Percentiles rank a stretch among this genome's conserved stretches.
These are phyloP conservation scores for Irpex lacteus DNA, from an alignment of 1,284 basidiomycete species.

Conservation along the genomic window DNA sequence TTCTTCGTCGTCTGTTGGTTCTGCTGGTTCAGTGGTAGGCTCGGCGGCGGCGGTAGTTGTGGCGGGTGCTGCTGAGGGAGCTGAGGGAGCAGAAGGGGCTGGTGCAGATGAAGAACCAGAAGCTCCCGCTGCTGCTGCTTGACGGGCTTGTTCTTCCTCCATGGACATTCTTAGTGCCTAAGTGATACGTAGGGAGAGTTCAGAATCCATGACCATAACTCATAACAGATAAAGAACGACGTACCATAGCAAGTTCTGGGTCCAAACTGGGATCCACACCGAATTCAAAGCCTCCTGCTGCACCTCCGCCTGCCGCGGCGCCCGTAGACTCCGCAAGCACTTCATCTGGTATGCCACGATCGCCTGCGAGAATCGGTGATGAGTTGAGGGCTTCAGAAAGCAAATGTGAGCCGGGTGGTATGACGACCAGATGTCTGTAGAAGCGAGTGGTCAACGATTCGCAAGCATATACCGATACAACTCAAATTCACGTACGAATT, in stretches of 20 bases:
- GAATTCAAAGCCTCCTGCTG: constrained; percentile 73
- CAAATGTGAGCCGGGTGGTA: constrained; percentile 76
- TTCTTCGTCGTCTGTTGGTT: constrained; percentile 60
- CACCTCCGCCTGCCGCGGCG: constrained; percentile 41
- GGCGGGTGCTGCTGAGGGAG: not conserved
- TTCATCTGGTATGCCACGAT: constrained; percentile 72
- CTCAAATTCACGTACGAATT: constrained; percentile 63
- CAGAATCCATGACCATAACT: not conserved
- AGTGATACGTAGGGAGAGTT: not conserved
- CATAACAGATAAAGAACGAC: constrained; percentile 16
- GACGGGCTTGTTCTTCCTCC: constrained; percentile 93
- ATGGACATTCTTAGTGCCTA: constrained; percentile 97
- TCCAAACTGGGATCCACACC: constrained; percentile 94
- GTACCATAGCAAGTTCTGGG: constrained; percentile 95
- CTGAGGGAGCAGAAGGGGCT: constrained; percentile 29
- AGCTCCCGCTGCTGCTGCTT: constrained; percentile 48
- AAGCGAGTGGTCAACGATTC: too few relatives aligned
- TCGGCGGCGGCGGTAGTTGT: constrained; percentile 25
- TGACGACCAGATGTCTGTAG: constrained; percentile 81
- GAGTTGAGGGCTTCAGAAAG: constrained; percentile 83
- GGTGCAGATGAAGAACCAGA: constrained; percentile 28
- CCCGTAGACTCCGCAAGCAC: constrained; percentile 52
- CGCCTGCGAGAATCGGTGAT: constrained; percentile 82
- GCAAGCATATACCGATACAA: too few relatives aligned
- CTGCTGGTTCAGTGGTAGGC: constrained; percentile 34